Conservation (phyloP, 495 filamentous ascomycete species). For the Niebla homalea region DNA sequence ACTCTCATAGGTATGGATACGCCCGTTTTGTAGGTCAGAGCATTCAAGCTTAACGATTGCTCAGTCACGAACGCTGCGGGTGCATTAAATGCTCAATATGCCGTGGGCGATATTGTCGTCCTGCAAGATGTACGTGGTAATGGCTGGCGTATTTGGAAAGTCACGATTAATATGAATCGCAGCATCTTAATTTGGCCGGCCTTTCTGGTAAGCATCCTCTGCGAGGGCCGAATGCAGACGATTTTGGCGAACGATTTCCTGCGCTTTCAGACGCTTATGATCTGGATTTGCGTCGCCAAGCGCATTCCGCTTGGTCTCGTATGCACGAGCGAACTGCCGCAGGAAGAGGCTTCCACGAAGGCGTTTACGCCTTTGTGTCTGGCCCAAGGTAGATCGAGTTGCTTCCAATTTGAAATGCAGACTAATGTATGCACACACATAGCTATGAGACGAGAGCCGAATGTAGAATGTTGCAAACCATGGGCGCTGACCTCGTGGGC, state of each 20-base stretch:
- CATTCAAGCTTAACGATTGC: constrained; percentile 6
- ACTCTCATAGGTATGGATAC: constrained; percentile 42
- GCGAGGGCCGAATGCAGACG: constrained; percentile 55
- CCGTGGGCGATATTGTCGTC: constrained; percentile 59
- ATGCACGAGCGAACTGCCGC: constrained; percentile 24
- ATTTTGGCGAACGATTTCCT: constrained; percentile 59
- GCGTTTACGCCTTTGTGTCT: constrained; percentile 61
- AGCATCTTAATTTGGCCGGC: constrained; percentile 67
- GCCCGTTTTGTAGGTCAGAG: background rate
- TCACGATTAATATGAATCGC: background rate
- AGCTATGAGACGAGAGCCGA: constrained; percentile 69
- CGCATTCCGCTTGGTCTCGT: constrained; percentile 48
- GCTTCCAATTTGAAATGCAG: background rate
- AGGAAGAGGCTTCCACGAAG: constrained; percentile 49
- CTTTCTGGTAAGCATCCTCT: constrained; percentile 56
- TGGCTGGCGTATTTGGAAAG: background rate
- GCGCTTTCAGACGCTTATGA: constrained; percentile 68
- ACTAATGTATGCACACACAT: constrained; percentile 6
- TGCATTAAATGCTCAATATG: constrained; percentile 53
- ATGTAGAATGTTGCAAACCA: constrained; percentile 52
- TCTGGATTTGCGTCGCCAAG: constrained; percentile 45
- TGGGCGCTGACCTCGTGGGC: constrained; percentile 62
- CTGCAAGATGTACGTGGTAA: constrained; percentile 48
- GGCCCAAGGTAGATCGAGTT: constrained; percentile 48
- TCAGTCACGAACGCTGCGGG: constrained; percentile 67